These are phyloP conservation scores for Talaromyces atroroseus DNA, from an alignment of 2,329 filamentous ascomycete species.

Conservation along the genomic window DNA sequence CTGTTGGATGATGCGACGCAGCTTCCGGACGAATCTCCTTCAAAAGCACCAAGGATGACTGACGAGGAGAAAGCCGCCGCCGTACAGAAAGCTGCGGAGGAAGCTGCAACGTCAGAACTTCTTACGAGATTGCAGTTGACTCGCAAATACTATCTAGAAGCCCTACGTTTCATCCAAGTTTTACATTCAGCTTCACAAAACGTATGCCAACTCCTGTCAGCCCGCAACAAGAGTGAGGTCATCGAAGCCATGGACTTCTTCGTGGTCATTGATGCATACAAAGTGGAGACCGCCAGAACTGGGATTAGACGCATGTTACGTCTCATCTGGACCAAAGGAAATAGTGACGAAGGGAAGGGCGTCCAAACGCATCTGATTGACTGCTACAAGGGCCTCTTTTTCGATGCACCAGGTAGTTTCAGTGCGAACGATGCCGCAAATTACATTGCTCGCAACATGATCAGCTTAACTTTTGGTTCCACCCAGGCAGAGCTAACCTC, in stretches of 20 bases:
- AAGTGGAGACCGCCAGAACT: constrained; percentile 84
- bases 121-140: constrained; percentile 84
- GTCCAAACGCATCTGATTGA: constrained; percentile 96
- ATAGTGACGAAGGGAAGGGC: constrained; percentile 97
- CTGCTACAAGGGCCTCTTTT: constrained; percentile 92
- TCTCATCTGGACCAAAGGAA: constrained; percentile 98
- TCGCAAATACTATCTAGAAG: constrained; percentile 86
- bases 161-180: constrained; percentile 87
- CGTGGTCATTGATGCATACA: constrained; percentile 90
- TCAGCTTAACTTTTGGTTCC: constrained; percentile 92
- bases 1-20: constrained; percentile 87
- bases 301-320: constrained; percentile 94
- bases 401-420: constrained; percentile 87
- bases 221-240: constrained; percentile 95
- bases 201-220: constrained; percentile 82
- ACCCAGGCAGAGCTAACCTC: constrained; percentile 93
- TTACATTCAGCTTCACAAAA: constrained; percentile 74
- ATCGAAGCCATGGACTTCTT: constrained; percentile 99
- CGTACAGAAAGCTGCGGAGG: constrained; percentile 73
- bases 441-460: constrained; percentile 97
- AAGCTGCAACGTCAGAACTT: constrained; percentile 81
- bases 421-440: constrained; percentile 85
- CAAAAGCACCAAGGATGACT: constrained; percentile 63
- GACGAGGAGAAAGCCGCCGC: constrained; percentile 71
- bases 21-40: constrained; percentile 59